Base-by-base conservation (phyloP, 129 eudicot species). In the Flaveria robusta region DNA sequence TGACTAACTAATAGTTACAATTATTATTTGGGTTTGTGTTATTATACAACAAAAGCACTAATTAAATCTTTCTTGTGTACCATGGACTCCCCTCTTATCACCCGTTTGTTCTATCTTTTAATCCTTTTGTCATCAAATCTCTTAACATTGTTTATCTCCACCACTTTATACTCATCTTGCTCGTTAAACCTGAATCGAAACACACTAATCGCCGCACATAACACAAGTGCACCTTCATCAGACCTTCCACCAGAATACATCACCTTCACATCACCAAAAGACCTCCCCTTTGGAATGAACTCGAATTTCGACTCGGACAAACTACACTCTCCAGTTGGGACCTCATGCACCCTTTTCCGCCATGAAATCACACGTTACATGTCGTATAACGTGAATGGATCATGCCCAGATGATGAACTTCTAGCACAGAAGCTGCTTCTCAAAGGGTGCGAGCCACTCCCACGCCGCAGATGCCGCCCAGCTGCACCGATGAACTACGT, bases 371-470 rank as follows among this genome's bases (percentile, higher is more conserved):
- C 71, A 12, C 74, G 62, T 16, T 86, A 77, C 81, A 84, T 86
- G 95, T 55, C 84, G 20, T 86, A 89, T 75, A 45, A 68, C 29
- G 83, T 87, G 26, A 85, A 85, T 22, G 89, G 88, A 63, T 86
- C 89, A 9, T 89, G 95, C 68, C 96, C 91, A 18, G 87, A 86
- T 14, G 96, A 89, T 22, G 91, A 89, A 52, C 82, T 84, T 34
- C 41, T 87, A 23, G 84, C 87, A 7, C 96, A 89, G 66, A 86
- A 85, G 56, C 87, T 87, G 39, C 86, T 89, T 12, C 84, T 89
- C 18, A 86, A 78, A 68, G 91, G 96, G 20, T 89, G 96, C 4
- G 91, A 89, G 84, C 96, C 91, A 7, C 91, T 89, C 4, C 94
- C 94, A 14, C 80, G 90, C 41, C 85, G 91, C 71, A 83, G 95